Evolutionary conservation across 805 yeast genomes (phyloP), one percentile per base, ranked within the genome.

Genomic region (Lachancea nothofagi): DNA sequence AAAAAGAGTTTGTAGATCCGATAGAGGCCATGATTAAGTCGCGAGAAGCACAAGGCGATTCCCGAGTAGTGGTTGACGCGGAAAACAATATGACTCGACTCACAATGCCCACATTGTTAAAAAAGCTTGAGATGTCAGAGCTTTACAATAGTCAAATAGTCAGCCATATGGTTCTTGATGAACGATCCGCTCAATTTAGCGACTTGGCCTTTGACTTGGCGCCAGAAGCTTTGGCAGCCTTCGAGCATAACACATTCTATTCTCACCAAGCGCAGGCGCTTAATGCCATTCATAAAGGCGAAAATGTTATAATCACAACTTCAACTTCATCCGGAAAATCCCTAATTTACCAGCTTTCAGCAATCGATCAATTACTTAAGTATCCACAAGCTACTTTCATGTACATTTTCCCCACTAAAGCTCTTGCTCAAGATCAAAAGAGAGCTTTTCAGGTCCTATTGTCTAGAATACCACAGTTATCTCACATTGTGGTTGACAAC

Each of bases 301-400:
- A 74, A 34, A 79, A 89, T 60, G 87, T 88, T 4, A 84, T 93
- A 30, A 79, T 89, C 2, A 80, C 95, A n/a, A 93, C 98, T 0
- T 78, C 97, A 0, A 93, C 99, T 0, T 87, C 97, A 0, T 88
- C 97, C 0, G 99, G 99, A 34, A 93, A 93, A 53, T 89, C 97
- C 0, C 66, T 93, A 45, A 84, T 93, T 21, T 93, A 89, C 54
- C 98, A 93, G 59, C 62, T 88, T 2, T 95, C 97, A 0, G 84
- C 90, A 2, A 57, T 89, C 7, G 62, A 68, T 36, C 51, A 64
- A 36, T 62, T 71, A 37, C 69, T 74, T 31, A 51, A 55, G 7
- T 68, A 57, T 30, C 64, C 65, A 8, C 65, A 64, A 23, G 52
- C 65, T 1, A 84, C 95, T 0, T 83, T 96, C 7, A 69, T 94